Evolutionary conservation across 2,329 filamentous ascomycete species (phyloP), one percentile per base, ranked within the genome.

Genomic region (Mycosphaerella sp.): DNA sequence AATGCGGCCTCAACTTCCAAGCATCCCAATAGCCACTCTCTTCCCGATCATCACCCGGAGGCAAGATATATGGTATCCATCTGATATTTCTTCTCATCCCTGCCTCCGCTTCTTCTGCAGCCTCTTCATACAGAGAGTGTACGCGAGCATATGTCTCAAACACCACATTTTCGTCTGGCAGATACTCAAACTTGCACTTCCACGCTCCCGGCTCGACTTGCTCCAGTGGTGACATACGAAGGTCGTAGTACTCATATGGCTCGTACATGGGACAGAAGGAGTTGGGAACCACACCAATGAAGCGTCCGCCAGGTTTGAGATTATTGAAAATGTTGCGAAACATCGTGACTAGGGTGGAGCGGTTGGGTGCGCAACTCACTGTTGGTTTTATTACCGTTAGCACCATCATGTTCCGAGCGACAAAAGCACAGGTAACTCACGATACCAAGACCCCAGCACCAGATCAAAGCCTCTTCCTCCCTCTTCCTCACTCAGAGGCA

Each of bases 11-110:
- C 44, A 51, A 26, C 32, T 54, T 53, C 34, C 46, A 59, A 17
- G 39, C 32, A n/a, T 58, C 58, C 58, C 55, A 58, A 32, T 45
- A 59, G 2, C 51, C 55, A n/a, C 53, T 21, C 21, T 52, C 48
- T 34, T 44, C 46, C 11, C 48, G 41, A 4, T 52, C 52, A 34
- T 55, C 54, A 23, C 39, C 40, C 8, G 53, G 38, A 1, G 58
- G 52, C 40, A 59, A 36, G 2, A 56, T 45, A 46, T 56, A 54
- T 6, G 45, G 26, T 21, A 44, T 48, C 58, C 58, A 59, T 31
- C 23, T 48, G n/a, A 58, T 31, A 21, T 7, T 29, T 4, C 45
- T 23, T 2, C 41, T 43, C 46, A 59, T 29, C 5, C 52, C 58
- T 2, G 58, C 55, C 5, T 52, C 58, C 2, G 58, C 55, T 14